Evolutionary conservation across 495 filamentous ascomycete genomes (phyloP).

Genomic region (Tuber microsphaerosporum): DNA sequence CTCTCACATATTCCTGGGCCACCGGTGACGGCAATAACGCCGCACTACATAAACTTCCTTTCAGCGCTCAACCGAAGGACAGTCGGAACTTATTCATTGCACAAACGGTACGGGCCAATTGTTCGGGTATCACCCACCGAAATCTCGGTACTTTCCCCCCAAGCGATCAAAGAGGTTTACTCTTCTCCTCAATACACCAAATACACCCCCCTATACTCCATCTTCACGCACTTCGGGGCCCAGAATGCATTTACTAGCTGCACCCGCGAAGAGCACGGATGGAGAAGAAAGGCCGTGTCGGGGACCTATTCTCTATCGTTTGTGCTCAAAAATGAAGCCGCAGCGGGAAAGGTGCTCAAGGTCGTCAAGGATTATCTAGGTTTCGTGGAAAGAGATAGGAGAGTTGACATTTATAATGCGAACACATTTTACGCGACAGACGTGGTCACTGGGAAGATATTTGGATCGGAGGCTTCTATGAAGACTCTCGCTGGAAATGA

Average conservation of each 20-base stretch:
- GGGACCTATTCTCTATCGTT: slow-evolving; percentile 16
- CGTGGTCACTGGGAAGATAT: slow-evolving; percentile 13
- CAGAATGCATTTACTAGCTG: slow-evolving; percentile 13
- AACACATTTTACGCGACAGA: slow-evolving; percentile 22
- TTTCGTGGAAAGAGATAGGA: slow-evolving; percentile 11
- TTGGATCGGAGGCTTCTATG: slow-evolving; percentile 12
- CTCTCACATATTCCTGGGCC: slow-evolving; percentile 8
- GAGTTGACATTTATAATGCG: slow-evolving; percentile 16
- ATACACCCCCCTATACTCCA: slow-evolving; percentile 13
- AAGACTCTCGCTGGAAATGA: slow-evolving; percentile 11
- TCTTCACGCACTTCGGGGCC: slow-evolving; percentile 19
- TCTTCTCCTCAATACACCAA: slow-evolving; percentile 14
- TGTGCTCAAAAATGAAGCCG: slow-evolving; percentile 16
- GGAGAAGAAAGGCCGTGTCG: slow-evolving; percentile 14
- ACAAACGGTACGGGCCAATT: slow-evolving; percentile 10
- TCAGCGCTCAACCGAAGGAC: slow-evolving; percentile 6
- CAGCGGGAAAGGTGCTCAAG: slow-evolving; percentile 11
- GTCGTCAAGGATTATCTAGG: slow-evolving; percentile 8
- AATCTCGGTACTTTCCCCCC: slow-evolving; percentile 14
- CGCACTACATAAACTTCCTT: slow-evolving; percentile 15
- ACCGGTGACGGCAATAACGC: neutral
- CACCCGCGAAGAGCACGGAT: slow-evolving; percentile 13
- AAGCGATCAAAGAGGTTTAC: slow-evolving; percentile 17
- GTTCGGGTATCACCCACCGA: slow-evolving; percentile 15
- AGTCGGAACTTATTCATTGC: neutral